Evolutionary conservation across 352 stramenopile genomes (phyloP), one percentile per base, ranked within the genome.

Genomic region (Phytophthora sp.): DNA sequence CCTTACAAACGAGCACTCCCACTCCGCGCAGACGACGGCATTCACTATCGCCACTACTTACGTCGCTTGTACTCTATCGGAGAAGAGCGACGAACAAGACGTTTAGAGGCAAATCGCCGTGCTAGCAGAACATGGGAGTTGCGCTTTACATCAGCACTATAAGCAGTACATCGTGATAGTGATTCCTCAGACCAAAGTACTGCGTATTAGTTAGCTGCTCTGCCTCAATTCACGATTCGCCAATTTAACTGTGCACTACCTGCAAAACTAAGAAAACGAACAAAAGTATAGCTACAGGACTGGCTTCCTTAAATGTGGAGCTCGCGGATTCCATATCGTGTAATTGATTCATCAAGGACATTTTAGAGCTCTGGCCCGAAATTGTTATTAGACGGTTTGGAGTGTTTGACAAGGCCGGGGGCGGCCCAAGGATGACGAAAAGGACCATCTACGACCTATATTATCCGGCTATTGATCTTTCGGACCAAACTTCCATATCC

Each of bases 1-100:
- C 1, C 26, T 62, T 10, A 54, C 54, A 4, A 62, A 54, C 20
- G 39, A n/a, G 39, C 5, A 2, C 52, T 31, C n/a, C 52, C 39
- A 17, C 52, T 60, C 7, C 37, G 39, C 15, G 27, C 18, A 11
- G 28, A 43, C 7, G 52, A 60, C 20, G 52, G 52, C 3, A n/a
- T 12, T 15, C 10, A 45, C 28, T 42, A 60, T 15, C 11, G 18
- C 5, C 9, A 52, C 27, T 52, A 58, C 30, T 27, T 58, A 9
- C 37, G 51, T 2, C 51, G 37, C 11, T 17, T 58, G 1, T 35
- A 49, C 23, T 13, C 26, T 8, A 57, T 57, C n/a, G 50, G 27
- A 9, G 31, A 21, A 4, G 30, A 13, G 10, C 5, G n/a, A 9
- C 15, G 31, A 11, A n/a, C 24, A 13, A 9, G 11, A 17, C 48